Evolutionary conservation across 371 early-diverging fungal genomes (phyloP).

Genomic region (Umbelopsis sp.): DNA sequence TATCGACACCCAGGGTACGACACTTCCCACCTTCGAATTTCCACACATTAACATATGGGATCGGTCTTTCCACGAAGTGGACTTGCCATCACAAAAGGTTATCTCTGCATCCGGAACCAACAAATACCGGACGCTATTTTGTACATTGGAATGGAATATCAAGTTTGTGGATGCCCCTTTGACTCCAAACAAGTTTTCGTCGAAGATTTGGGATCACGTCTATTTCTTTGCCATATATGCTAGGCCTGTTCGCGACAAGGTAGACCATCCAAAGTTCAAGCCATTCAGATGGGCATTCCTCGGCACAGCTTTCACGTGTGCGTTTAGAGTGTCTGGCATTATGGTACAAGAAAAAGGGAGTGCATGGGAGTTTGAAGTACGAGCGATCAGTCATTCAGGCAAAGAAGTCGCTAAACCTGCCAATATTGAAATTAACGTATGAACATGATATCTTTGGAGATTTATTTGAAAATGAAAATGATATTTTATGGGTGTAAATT

Average conservation of each 20-base stretch:
- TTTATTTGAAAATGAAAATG: background rate
- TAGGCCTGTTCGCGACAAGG: constrained; percentile 5
- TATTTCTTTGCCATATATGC: background rate
- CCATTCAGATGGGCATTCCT: constrained; percentile 19
- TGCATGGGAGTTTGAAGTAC: background rate
- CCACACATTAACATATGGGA: background rate
- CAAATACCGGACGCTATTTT: background rate
- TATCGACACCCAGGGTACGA: constrained; percentile 18
- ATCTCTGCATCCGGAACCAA: constrained; percentile 5
- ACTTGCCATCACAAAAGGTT: background rate
- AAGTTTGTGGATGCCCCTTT: background rate
- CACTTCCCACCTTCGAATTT: background rate
- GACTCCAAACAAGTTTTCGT: background rate
- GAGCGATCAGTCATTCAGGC: background rate
- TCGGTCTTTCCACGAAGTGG: background rate
- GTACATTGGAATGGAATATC: constrained; percentile 23
- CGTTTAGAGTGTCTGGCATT: constrained; percentile 31
- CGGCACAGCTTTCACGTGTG: constrained; percentile 30
- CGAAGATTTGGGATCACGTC: background rate
- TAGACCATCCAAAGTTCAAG: constrained; percentile 18
- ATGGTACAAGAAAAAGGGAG: background rate
- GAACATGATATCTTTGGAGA: background rate
- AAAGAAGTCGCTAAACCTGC: constrained; percentile 9
- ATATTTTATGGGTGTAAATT: constrained; percentile 34
- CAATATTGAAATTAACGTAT: background rate